Conservation (phyloP, 257 asterid species). For the Cynanchum wilfordii region DNA sequence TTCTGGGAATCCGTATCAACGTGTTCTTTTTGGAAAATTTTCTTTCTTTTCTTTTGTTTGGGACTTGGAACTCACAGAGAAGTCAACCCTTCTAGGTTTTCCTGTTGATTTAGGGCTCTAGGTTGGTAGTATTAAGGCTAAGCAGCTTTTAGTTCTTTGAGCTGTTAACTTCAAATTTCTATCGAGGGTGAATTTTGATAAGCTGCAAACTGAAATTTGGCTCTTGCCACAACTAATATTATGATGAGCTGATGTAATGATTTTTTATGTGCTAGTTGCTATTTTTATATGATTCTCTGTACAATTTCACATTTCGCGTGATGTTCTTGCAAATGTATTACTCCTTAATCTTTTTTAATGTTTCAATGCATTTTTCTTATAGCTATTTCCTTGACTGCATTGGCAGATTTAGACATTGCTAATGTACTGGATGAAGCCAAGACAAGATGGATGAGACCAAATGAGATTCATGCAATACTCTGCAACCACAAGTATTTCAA, state of each 20-base stretch:
- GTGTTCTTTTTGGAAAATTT: background rate
- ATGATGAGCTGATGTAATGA: background rate
- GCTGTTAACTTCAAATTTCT: background rate
- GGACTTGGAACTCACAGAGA: conserved; percentile 5
- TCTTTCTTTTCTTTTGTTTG: background rate
- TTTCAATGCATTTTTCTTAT: conserved; percentile 7
- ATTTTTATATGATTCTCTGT: background rate
- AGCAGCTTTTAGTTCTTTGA: background rate
- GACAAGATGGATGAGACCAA: conserved; percentile 90
- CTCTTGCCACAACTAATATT: background rate
- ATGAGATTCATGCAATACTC: conserved; percentile 90
- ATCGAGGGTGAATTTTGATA: background rate
- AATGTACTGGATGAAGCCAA: conserved; percentile 71
- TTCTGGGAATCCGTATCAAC: background rate
- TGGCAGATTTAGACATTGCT: conserved; percentile 72
- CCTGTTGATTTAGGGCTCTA: background rate
- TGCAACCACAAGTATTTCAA: conserved; percentile 65
- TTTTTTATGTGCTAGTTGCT: background rate
- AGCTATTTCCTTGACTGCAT: conserved; percentile 16
- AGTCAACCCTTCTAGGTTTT: conserved; percentile 1
- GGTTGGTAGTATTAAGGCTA: background rate
- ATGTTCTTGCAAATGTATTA: background rate
- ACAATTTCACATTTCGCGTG: background rate
- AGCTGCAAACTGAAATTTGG: background rate
- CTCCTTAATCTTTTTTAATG: background rate